These are phyloP conservation scores for Lipomyces japonicus DNA, from an alignment of 805 yeast genomes.

Conservation along the genomic window DNA sequence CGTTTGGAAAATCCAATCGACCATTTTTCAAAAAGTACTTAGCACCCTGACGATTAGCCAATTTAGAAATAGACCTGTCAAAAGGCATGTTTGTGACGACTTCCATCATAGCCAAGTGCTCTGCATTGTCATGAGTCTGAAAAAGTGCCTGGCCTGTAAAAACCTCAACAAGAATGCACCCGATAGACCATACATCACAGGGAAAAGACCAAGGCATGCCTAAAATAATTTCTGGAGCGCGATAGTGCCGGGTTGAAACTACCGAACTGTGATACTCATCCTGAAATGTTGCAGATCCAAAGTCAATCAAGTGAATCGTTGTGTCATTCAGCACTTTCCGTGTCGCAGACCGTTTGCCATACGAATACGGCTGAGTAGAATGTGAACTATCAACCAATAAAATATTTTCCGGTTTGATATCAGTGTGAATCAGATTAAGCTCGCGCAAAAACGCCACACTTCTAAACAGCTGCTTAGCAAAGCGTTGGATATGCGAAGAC, in stretches of 20 bases:
- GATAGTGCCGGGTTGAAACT: slow-evolving; percentile 90
- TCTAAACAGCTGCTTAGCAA: slow-evolving; percentile 77
- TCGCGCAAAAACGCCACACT: slow-evolving; percentile 89
- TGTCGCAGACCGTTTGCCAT: slow-evolving; percentile 34
- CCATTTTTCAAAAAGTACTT: slow-evolving; percentile 33
- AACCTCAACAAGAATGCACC: slow-evolving; percentile 86
- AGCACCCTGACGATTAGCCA: slow-evolving; percentile 30
- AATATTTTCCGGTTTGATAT: slow-evolving; percentile 93
- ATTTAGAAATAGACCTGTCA: slow-evolving; percentile 30
- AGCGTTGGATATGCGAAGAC: slow-evolving; percentile 84
- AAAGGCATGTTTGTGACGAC: slow-evolving; percentile 57
- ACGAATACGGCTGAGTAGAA: slow-evolving; percentile 39
- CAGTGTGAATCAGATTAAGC: slow-evolving; percentile 87
- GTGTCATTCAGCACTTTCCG: slow-evolving; percentile 65
- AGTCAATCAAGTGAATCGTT: slow-evolving; percentile 83
- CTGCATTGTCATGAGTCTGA: slow-evolving; percentile 90
- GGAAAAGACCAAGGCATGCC: slow-evolving; percentile 97
- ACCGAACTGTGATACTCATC: slow-evolving; percentile 91
- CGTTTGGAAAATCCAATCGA: slow-evolving; percentile 39
- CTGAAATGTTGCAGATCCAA: slow-evolving; percentile 92
- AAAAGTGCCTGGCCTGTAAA: slow-evolving; percentile 92
- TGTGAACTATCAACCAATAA: slow-evolving; percentile 56
- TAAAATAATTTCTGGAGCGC: slow-evolving; percentile 94
- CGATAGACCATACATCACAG: slow-evolving; percentile 96
- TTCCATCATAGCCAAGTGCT: slow-evolving; percentile 94